Evolutionary conservation across 805 yeast genomes (phyloP), one percentile per base, ranked within the genome.

Genomic region (Kodamaea sagamina): DNA sequence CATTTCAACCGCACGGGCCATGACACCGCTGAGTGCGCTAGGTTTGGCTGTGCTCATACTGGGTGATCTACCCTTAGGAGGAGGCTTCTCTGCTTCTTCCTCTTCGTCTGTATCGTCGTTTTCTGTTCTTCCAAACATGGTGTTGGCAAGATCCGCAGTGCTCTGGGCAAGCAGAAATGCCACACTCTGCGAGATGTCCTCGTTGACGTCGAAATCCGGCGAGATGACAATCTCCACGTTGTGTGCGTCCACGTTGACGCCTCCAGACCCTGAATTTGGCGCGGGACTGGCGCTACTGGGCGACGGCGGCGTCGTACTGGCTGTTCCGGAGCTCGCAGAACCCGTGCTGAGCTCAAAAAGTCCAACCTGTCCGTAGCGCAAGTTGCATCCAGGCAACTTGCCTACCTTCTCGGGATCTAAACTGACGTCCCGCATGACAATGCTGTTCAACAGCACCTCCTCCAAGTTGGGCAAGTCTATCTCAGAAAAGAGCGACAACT

Each of bases 401-500:
- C 72, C 72, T 32, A 88, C 69, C 44, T 81, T 84, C 22, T 84
- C 88, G 0, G 88, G 81, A 56, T 86, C 92, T 21, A 90, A 63
- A 38, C 81, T 74, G 7, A 90, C 78, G 59, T 87, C 83, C 35
- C 77, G 74, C 12, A 71, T 57, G 9, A 64, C 62, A 77, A 73
- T 45, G 68, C 71, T 60, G 74, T 75, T 61, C 68, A 87, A 65
- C 4, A 95, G 82, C 0, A 90, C 89, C 55, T 70, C 71, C 47
- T 89, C 93, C 41, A 90, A 61, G 57, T 89, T 85, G 13, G 89
- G 84, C 13, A 89, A 69, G 60, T 89, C 95, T 16, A 89, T 77
- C 51, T 84, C 86, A 1, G 96, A 85, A 56, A 90, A 87, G 32
- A 90, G 65, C 11, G 90, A 81, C 34, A 89, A 77, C 62, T 88